These are phyloP conservation scores for Senna tora DNA, from an alignment of 306 rosid genomes.

Conservation along the genomic window DNA sequence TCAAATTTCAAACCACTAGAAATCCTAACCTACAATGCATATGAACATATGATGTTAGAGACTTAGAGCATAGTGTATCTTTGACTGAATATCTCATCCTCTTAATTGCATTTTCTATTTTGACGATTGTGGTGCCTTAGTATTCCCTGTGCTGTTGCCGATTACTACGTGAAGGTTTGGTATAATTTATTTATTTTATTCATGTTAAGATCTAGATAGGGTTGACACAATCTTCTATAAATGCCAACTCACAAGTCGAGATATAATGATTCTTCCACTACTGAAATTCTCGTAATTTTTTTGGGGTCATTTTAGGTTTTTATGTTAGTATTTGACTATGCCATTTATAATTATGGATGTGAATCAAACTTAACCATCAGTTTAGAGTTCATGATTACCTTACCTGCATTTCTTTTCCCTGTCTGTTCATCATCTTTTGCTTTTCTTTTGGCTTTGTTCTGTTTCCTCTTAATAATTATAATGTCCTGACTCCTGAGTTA, in stretches of 20 bases:
- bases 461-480: background rate
- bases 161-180: background rate
- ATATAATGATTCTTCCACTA: background rate
- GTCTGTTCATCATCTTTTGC: slow-evolving; percentile 12
- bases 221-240: background rate
- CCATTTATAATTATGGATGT: background rate
- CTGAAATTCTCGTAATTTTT: too few relatives aligned
- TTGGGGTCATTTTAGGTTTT: too few relatives aligned
- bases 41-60: background rate
- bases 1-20: background rate
- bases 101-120: background rate
- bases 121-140: background rate
- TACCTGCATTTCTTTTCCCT: background rate
- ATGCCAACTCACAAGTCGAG: background rate
- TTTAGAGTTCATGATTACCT: background rate
- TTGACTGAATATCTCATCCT: background rate
- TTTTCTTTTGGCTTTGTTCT: background rate
- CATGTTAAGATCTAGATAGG: background rate
- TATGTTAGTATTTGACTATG: too few relatives aligned
- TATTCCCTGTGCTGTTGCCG: background rate
- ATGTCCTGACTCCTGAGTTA: slow-evolving; percentile 20
- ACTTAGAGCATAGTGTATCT: background rate
- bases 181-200: background rate
- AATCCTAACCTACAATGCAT: background rate
- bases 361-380: background rate